These are phyloP conservation scores for Naganishia sp. DNA, from an alignment of 1,284 basidiomycete genomes.

Conservation along the genomic window DNA sequence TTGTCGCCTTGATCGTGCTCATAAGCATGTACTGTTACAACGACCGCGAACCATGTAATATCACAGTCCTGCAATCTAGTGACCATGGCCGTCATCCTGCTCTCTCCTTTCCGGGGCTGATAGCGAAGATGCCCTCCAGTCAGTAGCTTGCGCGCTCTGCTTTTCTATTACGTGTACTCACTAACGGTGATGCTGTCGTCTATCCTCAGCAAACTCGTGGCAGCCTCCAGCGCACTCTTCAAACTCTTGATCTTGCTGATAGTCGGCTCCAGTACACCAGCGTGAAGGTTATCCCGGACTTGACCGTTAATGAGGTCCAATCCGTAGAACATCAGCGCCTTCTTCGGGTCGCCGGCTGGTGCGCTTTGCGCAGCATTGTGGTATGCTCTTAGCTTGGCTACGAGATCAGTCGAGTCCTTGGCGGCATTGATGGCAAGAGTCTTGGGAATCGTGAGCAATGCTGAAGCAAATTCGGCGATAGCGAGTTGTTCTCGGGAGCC, in stretches of 20 bases:
- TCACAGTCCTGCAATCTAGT: slow-evolving; percentile 47
- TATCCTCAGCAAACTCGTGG: slow-evolving; percentile 90
- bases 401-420: slow-evolving; percentile 96
- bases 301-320: slow-evolving; percentile 92
- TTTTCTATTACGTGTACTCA: slow-evolving; percentile 22
- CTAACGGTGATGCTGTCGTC: slow-evolving; percentile 66
- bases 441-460: slow-evolving; percentile 93
- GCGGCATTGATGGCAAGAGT: slow-evolving; percentile 96
- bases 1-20: too few species aligned
- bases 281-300: slow-evolving; percentile 89
- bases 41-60: neutral
- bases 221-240: slow-evolving; percentile 95
- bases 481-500: slow-evolving; percentile 97
- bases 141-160: slow-evolving; percentile 38
- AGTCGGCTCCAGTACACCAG: slow-evolving; percentile 94
- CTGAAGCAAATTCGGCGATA: slow-evolving; percentile 95
- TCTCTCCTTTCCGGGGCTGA: slow-evolving; percentile 66
- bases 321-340: slow-evolving; percentile 89
- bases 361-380: slow-evolving; percentile 96
- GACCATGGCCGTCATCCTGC: slow-evolving; percentile 66
- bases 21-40: slow-evolving; percentile 16
- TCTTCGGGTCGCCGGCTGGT: slow-evolving; percentile 88
- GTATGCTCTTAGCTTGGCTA: slow-evolving; percentile 94
- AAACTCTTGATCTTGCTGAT: slow-evolving; percentile 95
- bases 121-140: slow-evolving; percentile 2